These are phyloP conservation scores for Solanum chilense DNA, from an alignment of 257 asterid species.

Conservation along the genomic window DNA sequence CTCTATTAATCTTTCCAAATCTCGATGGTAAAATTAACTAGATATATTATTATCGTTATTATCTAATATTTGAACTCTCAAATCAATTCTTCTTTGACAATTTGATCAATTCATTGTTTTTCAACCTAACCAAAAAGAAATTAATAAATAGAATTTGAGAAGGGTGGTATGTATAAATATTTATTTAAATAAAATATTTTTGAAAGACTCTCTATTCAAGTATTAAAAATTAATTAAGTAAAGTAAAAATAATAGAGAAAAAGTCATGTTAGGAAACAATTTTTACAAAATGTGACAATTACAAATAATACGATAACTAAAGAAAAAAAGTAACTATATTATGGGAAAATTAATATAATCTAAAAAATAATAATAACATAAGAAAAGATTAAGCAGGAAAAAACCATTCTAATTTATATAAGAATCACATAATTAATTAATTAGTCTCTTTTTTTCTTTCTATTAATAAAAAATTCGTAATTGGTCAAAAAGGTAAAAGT, in stretches of 20 bases:
- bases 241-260: no score
- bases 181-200: no score
- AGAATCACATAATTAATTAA: neutral
- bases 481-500: neutral
- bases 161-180: neutral
- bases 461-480: neutral
- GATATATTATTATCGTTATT: no score
- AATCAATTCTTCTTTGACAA: no score
- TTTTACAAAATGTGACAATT: no score
- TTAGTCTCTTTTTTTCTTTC: neutral
- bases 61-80: no score
- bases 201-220: fast-evolving
- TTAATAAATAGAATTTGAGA: neutral
- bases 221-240: neutral
- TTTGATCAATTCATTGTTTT: no score
- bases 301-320: no score
- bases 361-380: no score
- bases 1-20: no score
- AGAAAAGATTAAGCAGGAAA: neutral
- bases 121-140: neutral
- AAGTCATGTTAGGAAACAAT: neutral
- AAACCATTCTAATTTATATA: neutral
- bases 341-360: no score
- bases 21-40: no score
- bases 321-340: neutral